Conservation (phyloP, 306 rosid genomes). For the Castanea crenata region DNA sequence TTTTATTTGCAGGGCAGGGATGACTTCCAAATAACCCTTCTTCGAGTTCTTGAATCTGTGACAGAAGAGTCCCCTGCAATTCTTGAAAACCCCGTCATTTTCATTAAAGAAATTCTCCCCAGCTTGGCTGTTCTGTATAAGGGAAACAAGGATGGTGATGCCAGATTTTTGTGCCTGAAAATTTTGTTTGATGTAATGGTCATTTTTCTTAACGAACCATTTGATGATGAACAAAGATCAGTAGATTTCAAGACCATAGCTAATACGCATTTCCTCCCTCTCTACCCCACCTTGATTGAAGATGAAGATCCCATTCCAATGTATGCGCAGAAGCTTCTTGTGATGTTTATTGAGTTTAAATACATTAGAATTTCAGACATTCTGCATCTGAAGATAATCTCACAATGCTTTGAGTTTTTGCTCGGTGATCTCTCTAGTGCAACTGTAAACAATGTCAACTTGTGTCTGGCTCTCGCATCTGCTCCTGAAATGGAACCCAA, state of each 20-base stretch:
- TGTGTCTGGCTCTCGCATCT: conserved; percentile 85
- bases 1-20: conserved; percentile 86
- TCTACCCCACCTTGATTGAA: conserved; percentile 84
- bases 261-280: conserved; percentile 79
- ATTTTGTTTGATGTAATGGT: conserved; percentile 81
- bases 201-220: conserved; percentile 68
- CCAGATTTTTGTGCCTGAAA: conserved; percentile 94
- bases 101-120: conserved; percentile 79
- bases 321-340: conserved; percentile 97
- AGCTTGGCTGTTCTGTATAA: conserved; percentile 85
- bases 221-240: conserved; percentile 61
- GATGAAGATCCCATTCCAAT: conserved; percentile 97
- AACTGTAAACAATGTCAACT: conserved; percentile 76
- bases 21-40: conserved; percentile 94
- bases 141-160: conserved; percentile 97
- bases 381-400: conserved; percentile 78
- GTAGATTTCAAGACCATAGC: conserved; percentile 68
- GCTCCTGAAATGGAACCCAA: conserved; percentile 97
- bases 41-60: conserved; percentile 81
- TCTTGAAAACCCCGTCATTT: conserved; percentile 66
- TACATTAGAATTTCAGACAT: conserved; percentile 80
- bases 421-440: conserved; percentile 92
- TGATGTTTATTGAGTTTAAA: conserved; percentile 78
- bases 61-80: conserved; percentile 66
- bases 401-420: conserved; percentile 96